phyloP scores from a whole-genome alignment of 805 yeast genomes.

The Metschnikowia lochheadii region DNA sequence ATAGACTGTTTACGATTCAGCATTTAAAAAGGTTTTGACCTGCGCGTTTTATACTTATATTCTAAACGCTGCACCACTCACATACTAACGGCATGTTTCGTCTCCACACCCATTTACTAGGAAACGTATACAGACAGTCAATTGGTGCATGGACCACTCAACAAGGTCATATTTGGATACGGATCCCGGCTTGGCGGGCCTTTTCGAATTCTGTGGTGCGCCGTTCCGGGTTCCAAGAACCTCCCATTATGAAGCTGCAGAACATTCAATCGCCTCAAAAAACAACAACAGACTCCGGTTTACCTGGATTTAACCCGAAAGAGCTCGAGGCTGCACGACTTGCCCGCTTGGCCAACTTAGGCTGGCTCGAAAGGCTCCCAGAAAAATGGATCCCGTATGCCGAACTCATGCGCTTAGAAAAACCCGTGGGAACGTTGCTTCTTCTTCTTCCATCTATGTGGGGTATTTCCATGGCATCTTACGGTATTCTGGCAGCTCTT shows the following conservation, averaged over 20 bases:
- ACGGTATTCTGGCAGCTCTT: conserved; percentile 64
- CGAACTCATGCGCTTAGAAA: conserved; percentile 84
- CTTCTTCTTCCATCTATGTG: conserved; percentile 83
- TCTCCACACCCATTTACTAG: not conserved
- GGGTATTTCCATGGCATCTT: conserved; percentile 91
- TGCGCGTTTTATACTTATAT: not conserved
- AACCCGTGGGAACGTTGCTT: conserved; percentile 93
- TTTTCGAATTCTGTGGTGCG: not conserved
- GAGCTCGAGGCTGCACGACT: conserved; percentile 49
- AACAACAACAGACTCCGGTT: not conserved
- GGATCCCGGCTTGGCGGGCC: not conserved
- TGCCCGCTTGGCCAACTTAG: conserved; percentile 43
- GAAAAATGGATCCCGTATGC: conserved; percentile 80
- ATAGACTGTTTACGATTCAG: too few species aligned
- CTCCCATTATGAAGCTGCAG: conserved; percentile 5
- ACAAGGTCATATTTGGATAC: not conserved
- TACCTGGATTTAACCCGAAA: conserved; percentile 17
- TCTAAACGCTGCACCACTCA: not conserved
- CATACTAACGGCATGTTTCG: not conserved
- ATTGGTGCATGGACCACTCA: not conserved
- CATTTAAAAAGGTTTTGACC: not conserved
- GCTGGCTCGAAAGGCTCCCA: conserved; percentile 61
- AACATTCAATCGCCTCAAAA: not conserved
- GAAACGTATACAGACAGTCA: not conserved
- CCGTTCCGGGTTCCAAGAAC: conserved; percentile 11